Percentiles rank a stretch among this genome's conserved stretches.
These are phyloP conservation scores for Kernera saxatilis DNA, from an alignment of 345 rosid species.

Conservation along the genomic window DNA sequence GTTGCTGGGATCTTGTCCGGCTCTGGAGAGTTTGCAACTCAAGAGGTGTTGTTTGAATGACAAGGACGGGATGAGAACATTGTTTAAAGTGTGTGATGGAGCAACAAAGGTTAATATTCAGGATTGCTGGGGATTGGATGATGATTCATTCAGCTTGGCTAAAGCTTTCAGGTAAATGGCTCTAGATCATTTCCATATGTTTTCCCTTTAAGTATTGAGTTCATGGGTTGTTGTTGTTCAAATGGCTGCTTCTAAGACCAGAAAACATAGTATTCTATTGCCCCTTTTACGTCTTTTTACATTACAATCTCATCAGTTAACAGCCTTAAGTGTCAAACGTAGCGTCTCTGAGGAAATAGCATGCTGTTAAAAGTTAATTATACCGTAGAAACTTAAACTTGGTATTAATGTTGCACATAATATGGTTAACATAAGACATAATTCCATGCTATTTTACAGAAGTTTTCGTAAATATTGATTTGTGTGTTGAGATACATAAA, in stretches of 20 bases:
- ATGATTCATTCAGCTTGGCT: conserved; percentile 61
- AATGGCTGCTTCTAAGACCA: not conserved
- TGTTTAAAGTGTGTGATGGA: conserved; percentile 66
- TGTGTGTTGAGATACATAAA: not conserved
- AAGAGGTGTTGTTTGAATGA: conserved; percentile 64
- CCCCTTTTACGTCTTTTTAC: not conserved
- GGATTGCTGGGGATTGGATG: conserved; percentile 87
- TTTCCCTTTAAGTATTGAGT: not conserved
- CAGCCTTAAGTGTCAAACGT: not conserved
- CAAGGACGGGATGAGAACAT: conserved; percentile 52
- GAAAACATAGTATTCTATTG: not conserved
- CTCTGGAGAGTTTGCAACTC: conserved; percentile 72
- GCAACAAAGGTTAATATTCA: conserved; percentile 56
- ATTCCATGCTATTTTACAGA: not conserved
- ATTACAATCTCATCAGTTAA: not conserved
- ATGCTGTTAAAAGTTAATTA: not conserved
- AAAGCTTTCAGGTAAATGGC: conserved; percentile 60
- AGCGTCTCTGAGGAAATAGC: not conserved
- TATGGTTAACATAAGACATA: not conserved
- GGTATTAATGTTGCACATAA: not conserved
- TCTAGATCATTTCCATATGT: not conserved
- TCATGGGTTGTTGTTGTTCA: not conserved
- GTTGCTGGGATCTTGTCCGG: conserved; percentile 62
- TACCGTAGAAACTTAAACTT: not conserved
- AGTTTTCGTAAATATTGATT: not conserved